Percentiles rank a stretch among this genome's conserved stretches.
These are phyloP conservation scores for Cornus suecica DNA, from an alignment of 148 eudicot species.

Conservation along the genomic window DNA sequence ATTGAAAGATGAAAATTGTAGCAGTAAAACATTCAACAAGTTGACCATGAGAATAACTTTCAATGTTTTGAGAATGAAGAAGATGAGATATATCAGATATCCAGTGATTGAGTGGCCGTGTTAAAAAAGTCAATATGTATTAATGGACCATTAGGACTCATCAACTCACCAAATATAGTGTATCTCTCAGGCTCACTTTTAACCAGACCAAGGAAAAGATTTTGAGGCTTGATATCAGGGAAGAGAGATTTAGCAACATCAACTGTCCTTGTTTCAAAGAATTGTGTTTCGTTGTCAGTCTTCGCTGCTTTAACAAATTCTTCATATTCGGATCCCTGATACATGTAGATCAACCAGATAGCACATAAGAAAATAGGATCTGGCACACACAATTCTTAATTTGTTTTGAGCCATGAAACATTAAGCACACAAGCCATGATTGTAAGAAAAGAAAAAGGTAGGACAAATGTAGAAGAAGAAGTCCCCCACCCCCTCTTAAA, in stretches of 20 bases:
- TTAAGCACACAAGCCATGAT: background rate
- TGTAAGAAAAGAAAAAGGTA: background rate
- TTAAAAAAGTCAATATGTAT: background rate
- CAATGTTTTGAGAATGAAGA: background rate
- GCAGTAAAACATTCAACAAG: background rate
- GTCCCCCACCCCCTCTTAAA: no score
- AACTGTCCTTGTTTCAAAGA: conserved; percentile 60
- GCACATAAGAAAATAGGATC: background rate
- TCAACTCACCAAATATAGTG: conserved; percentile 64
- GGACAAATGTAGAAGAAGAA: background rate
- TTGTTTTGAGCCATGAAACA: background rate
- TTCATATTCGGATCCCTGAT: conserved; percentile 72
- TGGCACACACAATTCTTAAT: background rate
- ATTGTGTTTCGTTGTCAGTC: conserved; percentile 78
- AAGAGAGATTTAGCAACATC: conserved; percentile 60
- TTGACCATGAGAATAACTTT: background rate
- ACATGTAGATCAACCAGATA: conserved; percentile 8
- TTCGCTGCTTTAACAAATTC: conserved; percentile 74
- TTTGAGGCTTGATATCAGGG: conserved; percentile 42
- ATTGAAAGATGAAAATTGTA: background rate
- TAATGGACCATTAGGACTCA: background rate
- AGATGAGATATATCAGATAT: background rate
- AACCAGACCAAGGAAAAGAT: conserved; percentile 66
- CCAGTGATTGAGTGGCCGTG: background rate
- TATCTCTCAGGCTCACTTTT: conserved; percentile 87